Evolutionary conservation across 2,329 filamentous ascomycete species (phyloP), one percentile per base, ranked within the genome.

Genomic region (Didymella arachidicola): DNA sequence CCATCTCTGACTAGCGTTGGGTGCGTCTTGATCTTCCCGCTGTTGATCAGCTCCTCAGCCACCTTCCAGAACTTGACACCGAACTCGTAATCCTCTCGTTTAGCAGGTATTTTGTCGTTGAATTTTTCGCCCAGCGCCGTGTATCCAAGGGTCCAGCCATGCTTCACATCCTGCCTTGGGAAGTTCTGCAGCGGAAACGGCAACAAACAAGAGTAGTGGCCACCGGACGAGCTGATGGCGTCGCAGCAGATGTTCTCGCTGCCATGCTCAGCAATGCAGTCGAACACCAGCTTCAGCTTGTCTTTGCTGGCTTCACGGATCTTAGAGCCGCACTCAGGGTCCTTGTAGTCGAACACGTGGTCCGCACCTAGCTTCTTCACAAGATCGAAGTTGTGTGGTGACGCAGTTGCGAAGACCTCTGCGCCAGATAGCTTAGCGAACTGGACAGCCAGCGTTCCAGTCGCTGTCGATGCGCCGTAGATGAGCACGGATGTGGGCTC

Each of bases 401-500:
- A 83, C 55, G 79, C 79, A 16, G 80, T 83, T 7, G 80, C 76
- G 45, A 82, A 70, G 41, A 84, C 81, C 38, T 77, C 67, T 47
- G 69, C 72, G 25, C 79, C 79, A 12, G 78, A 77, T 3, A 82
- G 72, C 57, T 81, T 80, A 7, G 80, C 82, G 58, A 74, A 83
- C 63, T 84, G 82, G 27, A 84, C 77, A 7, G 81, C 82, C 3
- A 83, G 72, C 1, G 77, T 76, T 2, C 83, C 83, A 0, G 82
- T 84, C 18, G 82, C 82, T 2, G 81, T 83, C 38, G 79, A 81
- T 8, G 79, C 82, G 44, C 82, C 82, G 60, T 84, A 84, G 53
- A 85, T 80, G 12, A 84, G 66, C 18, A 84, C 64, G 0, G 79
- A 73, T 0, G 66, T 74, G 18, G 64, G 66, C 41, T 77, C 67